A percentile compares a stretch with the other conserved stretches of the same genome.
phyloP scores from a whole-genome alignment of 768 basidiomycete genomes.

The Rhodotorula graminis region DNA sequence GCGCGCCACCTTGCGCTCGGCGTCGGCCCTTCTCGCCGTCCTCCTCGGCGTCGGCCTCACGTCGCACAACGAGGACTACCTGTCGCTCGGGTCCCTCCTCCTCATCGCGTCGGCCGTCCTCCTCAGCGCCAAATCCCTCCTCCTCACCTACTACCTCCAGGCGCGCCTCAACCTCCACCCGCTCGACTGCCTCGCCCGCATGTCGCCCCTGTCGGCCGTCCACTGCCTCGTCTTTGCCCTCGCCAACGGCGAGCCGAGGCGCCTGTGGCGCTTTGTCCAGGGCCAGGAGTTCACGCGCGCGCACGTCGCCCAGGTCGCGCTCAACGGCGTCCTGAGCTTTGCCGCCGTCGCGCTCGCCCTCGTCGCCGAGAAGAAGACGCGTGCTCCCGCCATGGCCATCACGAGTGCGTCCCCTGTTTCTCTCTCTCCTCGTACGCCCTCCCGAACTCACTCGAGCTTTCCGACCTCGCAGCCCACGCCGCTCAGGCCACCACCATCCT shows the following conservation, averaged over 20 bases:
- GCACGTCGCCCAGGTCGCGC: slow-evolving; percentile 20
- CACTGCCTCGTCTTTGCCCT: slow-evolving; percentile 32
- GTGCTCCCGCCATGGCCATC: slow-evolving; percentile 21
- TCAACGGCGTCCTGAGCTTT: slow-evolving; percentile 33
- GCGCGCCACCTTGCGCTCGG: slow-evolving; percentile 13
- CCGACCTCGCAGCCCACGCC: slow-evolving; percentile 19
- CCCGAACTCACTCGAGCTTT: too few species aligned
- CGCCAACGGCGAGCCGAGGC: slow-evolving; percentile 22
- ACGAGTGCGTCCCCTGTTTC: slow-evolving; percentile 11
- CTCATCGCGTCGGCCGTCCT: slow-evolving; percentile 26
- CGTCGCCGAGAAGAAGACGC: slow-evolving; percentile 23
- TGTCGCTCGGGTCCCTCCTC: slow-evolving; percentile 24
- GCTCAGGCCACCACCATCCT: slow-evolving; percentile 32
- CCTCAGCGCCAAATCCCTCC: slow-evolving; percentile 30
- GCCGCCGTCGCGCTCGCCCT: slow-evolving; percentile 16
- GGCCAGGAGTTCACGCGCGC: slow-evolving; percentile 16
- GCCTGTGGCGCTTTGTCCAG: slow-evolving; percentile 13
- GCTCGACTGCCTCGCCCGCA: slow-evolving; percentile 31
- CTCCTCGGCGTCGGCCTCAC: slow-evolving; percentile 34
- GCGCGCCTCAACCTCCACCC: slow-evolving; percentile 21
- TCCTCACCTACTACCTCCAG: slow-evolving; percentile 24
- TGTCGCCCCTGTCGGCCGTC: slow-evolving; percentile 9
- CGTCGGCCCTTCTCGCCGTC: slow-evolving; percentile 30
- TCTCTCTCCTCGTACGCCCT: background rate
- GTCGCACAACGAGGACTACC: slow-evolving; percentile 21